Percentiles rank a stretch among this genome's conserved stretches.
Conservation (phyloP, 1,139 yeast genomes). For the Pichia sp. region DNA sequence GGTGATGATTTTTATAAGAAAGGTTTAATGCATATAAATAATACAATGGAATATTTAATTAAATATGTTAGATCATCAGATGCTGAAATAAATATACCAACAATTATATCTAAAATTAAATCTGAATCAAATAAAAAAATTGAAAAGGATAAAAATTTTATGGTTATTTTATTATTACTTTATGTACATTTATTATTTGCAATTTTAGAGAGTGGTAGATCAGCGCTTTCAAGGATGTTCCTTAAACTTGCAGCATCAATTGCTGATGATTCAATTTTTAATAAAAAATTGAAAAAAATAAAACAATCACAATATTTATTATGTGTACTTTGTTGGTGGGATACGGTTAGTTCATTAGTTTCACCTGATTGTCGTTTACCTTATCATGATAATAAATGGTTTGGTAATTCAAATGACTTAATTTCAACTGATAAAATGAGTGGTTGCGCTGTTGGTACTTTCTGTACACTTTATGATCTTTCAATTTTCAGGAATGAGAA, state of each 20-base stretch:
- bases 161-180: slow-evolving; percentile 42
- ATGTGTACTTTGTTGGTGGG: slow-evolving; percentile 49
- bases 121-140: slow-evolving; percentile 29
- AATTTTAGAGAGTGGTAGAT: slow-evolving; percentile 45
- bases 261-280: slow-evolving; percentile 35
- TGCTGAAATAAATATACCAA: slow-evolving; percentile 23
- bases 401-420: slow-evolving; percentile 35
- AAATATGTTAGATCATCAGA: slow-evolving; percentile 23
- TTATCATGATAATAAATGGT: slow-evolving; percentile 44
- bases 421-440: slow-evolving; percentile 44
- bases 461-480: slow-evolving; percentile 31
- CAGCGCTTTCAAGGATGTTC: slow-evolving; percentile 41
- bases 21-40: slow-evolving; percentile 45
- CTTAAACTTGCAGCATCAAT: slow-evolving; percentile 43
- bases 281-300: slow-evolving; percentile 32
- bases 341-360: slow-evolving; percentile 46
- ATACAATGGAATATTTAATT: slow-evolving; percentile 44
- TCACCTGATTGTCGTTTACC: slow-evolving; percentile 50
- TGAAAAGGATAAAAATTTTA: slow-evolving; percentile 33
- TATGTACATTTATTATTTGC: slow-evolving; percentile 47
- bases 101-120: slow-evolving; percentile 29
- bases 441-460: slow-evolving; percentile 54
- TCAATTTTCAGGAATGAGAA: slow-evolving; percentile 6
- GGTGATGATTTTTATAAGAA: slow-evolving; percentile 41
- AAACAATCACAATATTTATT: slow-evolving; percentile 40